Evolutionary conservation across 192 early-diverging fungal genomes (phyloP), one percentile per base, ranked within the genome.

Genomic region (Geosiphon pyriformis): DNA sequence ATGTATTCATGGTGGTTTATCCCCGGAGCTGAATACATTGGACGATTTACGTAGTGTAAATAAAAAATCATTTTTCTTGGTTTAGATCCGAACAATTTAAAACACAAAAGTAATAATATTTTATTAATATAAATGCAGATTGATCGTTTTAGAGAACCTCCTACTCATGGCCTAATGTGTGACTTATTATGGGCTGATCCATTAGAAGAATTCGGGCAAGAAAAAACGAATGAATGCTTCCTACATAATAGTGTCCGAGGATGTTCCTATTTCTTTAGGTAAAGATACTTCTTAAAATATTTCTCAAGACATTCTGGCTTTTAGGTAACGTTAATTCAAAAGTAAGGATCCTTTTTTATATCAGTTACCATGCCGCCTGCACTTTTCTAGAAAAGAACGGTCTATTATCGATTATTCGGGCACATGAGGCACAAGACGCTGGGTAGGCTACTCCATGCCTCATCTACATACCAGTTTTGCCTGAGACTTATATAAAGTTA

Each of bases 371-470:
- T 65, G 93, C 95, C 11, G 93, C 91, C 7, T 95, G 92, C 55
- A 85, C 87, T 20, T 98, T 98, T 70, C 82, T 98, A 71, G 93
- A 98, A 78, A 80, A 88, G 68, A 98, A 98, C 78, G 89, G 90
- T 70, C 80, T 98, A 34, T 74, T 98, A 51, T 95, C 93, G 20
- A 88, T 98, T 51, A 96, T 98, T 74, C 89, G 95, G 65, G 95
- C 95, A 20, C 95, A 98, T 73, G 95, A 98, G 73, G 95, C 95
- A 23, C 95, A 98, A 71, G 94, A 96, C 78, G 88, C 92, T 63
- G 95, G 95, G 66, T 90, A 82, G 58, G 17, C 26, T 32, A 27
- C 65, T 47, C 11, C n/a, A 15, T n/a, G 3, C 58, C 34, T 60
- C 51, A 2, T 78, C 31, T 70, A n/a, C 57, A 54, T 75, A 22